A percentile compares a stretch with the other conserved stretches of the same genome.
Evolutionary conservation across 768 basidiomycete species (phyloP).

Genomic region (Tulasnella sp.): DNA sequence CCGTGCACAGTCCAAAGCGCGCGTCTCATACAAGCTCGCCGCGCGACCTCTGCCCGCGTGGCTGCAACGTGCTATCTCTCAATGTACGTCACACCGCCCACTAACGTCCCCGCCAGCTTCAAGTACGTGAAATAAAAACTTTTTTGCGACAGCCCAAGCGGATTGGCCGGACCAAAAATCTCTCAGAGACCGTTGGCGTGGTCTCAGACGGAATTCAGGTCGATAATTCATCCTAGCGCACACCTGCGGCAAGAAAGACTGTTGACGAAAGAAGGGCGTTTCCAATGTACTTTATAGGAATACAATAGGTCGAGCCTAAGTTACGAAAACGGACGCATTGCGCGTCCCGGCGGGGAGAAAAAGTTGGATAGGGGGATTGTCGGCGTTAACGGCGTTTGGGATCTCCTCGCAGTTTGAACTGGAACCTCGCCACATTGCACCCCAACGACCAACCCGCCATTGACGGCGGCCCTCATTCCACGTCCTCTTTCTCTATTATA

Average conservation of each 20-base stretch:
- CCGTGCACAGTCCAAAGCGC: too few relatives aligned
- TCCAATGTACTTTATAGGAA: too few relatives aligned
- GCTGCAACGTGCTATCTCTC: background rate
- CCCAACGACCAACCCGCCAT: constrained; percentile 9
- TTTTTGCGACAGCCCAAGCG: background rate
- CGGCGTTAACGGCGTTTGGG: constrained; percentile 1
- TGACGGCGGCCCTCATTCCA: background rate
- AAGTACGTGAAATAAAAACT: background rate
- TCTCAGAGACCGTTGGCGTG: background rate
- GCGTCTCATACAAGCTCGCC: too few relatives aligned
- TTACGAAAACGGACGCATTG: too few relatives aligned
- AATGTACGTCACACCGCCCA: background rate
- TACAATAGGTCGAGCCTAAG: too few relatives aligned
- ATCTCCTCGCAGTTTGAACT: background rate
- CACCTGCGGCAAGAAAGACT: too few relatives aligned
- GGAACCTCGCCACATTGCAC: constrained; percentile 5
- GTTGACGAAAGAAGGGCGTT: background rate
- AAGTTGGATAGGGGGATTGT: background rate
- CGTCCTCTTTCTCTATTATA: background rate
- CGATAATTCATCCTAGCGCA: background rate
- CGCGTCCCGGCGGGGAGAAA: background rate
- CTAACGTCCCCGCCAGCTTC: background rate
- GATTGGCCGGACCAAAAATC: background rate
- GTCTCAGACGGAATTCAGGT: background rate
- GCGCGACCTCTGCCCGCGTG: background rate